Evolutionary conservation across 1,284 basidiomycete genomes (phyloP), one percentile per base, ranked within the genome.

Genomic region (Megacollybia platyphylla): DNA sequence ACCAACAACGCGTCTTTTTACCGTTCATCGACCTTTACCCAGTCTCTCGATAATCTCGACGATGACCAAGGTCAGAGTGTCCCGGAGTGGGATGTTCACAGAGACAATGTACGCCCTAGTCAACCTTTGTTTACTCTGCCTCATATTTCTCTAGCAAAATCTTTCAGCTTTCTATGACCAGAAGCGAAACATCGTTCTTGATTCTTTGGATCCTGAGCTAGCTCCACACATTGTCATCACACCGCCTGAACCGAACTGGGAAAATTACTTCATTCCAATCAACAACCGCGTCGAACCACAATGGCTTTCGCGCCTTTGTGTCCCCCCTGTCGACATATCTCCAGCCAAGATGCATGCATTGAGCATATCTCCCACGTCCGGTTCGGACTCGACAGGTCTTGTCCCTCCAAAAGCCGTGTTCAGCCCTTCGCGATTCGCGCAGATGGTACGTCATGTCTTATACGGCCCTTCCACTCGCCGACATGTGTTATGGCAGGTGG

Each of bases 211-310:
- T 34, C 11, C 31, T 34, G 1, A 11, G 7, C 35, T 54, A 9
- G 51, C 59, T 0, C 71, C 71, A 0, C 68, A 71, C 53, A 69
- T 76, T 42, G 68, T 71, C 41, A 64, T 74, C 38, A 65, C 69
- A 11, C 64, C 65, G 30, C 60, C 65, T 36, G 54, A 61, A 40
- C 61, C 63, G 38, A 57, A 47, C 4, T 57, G 50, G 47, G 56
- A 66, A 35, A 61, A 61, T 42, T 57, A 58, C 37, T 58, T 55
- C 41, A 57, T 54, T 4, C 52, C 53, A 6, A 57, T 56, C 47
- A 51, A 18, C 20, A 24, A 24, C 31, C 11, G 15, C 11, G 15
- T 34, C 15, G 31, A 11, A 6, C 31, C 31, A 34, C 31, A 71
- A 70, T 44, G 49, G 57, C 37, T 47, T 59, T 31, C 51, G n/a